Evolutionary conservation across 345 rosid species (phyloP).

Genomic region (Eucalyptus microcorys): DNA sequence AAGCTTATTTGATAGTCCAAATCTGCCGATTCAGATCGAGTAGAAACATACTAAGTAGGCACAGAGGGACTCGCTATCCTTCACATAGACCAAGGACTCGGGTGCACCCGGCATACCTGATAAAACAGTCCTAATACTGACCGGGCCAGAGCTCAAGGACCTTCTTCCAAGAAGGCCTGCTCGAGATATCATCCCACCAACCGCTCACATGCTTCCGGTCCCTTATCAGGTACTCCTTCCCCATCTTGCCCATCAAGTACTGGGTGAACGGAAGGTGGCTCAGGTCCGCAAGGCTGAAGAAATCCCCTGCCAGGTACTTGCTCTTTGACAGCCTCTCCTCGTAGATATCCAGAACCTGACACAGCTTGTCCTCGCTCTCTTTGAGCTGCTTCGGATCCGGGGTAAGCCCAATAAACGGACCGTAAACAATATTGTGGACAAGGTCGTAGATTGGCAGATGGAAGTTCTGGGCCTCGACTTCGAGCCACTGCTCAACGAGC

Average conservation of each 20-base stretch:
- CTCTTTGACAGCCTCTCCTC: slow-evolving; percentile 47
- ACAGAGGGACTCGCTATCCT: background rate
- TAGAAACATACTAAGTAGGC: background rate
- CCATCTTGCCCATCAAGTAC: slow-evolving; percentile 38
- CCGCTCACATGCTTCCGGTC: slow-evolving; percentile 51
- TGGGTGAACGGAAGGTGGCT: slow-evolving; percentile 57
- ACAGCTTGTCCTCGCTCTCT: slow-evolving; percentile 57
- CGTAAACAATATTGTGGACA: slow-evolving; percentile 24
- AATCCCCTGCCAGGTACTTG: slow-evolving; percentile 61
- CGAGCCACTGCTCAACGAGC: slow-evolving; percentile 58
- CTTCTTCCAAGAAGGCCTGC: slow-evolving; percentile 59
- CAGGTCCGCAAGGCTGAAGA: slow-evolving; percentile 65
- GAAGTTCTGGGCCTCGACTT: slow-evolving; percentile 48
- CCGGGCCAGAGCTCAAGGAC: slow-evolving; percentile 8
- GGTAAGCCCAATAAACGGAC: slow-evolving; percentile 23
- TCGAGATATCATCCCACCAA: slow-evolving; percentile 62
- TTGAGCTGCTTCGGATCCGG: slow-evolving; percentile 31
- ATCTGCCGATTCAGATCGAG: background rate
- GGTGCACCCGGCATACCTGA: background rate
- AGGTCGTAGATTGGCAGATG: slow-evolving; percentile 31
- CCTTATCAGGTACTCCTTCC: slow-evolving; percentile 33
- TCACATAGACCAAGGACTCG: background rate
- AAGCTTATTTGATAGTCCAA: background rate
- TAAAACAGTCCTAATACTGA: background rate
- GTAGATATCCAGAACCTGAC: slow-evolving; percentile 37